Percentiles rank a stretch among this genome's conserved stretches.
These are phyloP conservation scores for Crepidotus variabilis DNA, from an alignment of 768 basidiomycete genomes.

Conservation along the genomic window DNA sequence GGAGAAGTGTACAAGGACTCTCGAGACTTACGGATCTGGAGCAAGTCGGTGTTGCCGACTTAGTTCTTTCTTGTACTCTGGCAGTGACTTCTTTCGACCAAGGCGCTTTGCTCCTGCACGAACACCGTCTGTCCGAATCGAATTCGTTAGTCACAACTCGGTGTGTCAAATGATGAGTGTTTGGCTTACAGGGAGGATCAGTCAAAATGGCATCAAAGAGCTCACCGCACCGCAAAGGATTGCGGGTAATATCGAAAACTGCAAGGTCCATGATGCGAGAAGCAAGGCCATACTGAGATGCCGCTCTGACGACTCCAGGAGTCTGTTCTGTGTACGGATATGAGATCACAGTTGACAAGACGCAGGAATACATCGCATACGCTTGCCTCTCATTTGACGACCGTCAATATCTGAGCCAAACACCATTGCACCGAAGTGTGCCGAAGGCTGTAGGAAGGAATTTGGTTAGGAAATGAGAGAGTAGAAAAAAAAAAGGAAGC, in stretches of 20 bases:
- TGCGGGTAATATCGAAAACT: slow-evolving; percentile 89
- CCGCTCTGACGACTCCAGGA: slow-evolving; percentile 78
- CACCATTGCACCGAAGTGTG: slow-evolving; percentile 83
- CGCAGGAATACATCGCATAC: slow-evolving; percentile 30
- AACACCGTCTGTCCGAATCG: slow-evolving; percentile 69
- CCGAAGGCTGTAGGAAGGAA: slow-evolving; percentile 58
- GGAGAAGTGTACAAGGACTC: background rate
- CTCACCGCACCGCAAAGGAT: slow-evolving; percentile 86
- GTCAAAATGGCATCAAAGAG: slow-evolving; percentile 94
- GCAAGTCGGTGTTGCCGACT: slow-evolving; percentile 33
- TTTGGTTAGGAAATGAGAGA: background rate
- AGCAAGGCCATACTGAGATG: slow-evolving; percentile 77
- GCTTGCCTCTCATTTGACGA: slow-evolving; percentile 93
- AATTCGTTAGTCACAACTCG: background rate
- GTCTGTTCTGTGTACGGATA: slow-evolving; percentile 26
- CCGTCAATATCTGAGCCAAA: slow-evolving; percentile 97
- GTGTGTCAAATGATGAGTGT: background rate
- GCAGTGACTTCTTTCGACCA: slow-evolving; percentile 57
- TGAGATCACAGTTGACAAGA: background rate
- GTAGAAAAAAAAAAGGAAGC: background rate
- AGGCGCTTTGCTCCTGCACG: slow-evolving; percentile 83
- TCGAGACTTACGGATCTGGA: slow-evolving; percentile 40
- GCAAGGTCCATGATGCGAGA: slow-evolving; percentile 76
- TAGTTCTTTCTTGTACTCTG: slow-evolving; percentile 30
- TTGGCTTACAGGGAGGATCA: slow-evolving; percentile 82